Conservation (phyloP, 768 basidiomycete species). For the Panus rudis region DNA sequence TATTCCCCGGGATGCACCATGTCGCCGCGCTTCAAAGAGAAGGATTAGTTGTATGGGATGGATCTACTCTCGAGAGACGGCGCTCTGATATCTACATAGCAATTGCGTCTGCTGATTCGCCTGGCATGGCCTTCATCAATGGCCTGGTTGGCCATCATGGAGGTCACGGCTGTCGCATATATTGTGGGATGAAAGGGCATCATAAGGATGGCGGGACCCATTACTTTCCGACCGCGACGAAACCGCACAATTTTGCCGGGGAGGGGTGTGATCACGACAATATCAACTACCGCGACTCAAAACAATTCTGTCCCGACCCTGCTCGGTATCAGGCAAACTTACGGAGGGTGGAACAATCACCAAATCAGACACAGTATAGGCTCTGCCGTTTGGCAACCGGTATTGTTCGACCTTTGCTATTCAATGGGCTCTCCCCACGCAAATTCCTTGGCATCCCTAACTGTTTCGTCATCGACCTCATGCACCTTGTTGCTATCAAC, state of each 20-base stretch:
- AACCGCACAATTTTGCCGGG: slow-evolving; percentile 19
- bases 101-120: slow-evolving; percentile 6
- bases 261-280: slow-evolving; percentile 25
- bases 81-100: slow-evolving; percentile 5
- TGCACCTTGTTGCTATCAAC: slow-evolving; percentile 34
- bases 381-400: slow-evolving; percentile 23
- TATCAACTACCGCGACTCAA: background rate
- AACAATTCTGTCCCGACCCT: background rate
- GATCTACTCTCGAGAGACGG: background rate
- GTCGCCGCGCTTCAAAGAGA: slow-evolving; percentile 20
- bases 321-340: slow-evolving; percentile 16
- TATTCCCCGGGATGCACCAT: slow-evolving; percentile 24
- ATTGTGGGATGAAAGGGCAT: slow-evolving; percentile 23
- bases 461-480: slow-evolving; percentile 28
- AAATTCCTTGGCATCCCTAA: slow-evolving; percentile 20
- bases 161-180: slow-evolving; percentile 27
- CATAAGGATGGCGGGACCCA: slow-evolving; percentile 17
- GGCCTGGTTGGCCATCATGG: slow-evolving; percentile 30
- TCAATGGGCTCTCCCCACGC: slow-evolving; percentile 19
- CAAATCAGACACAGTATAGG: slow-evolving; percentile 20
- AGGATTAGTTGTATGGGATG: slow-evolving; percentile 26
- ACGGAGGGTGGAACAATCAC: slow-evolving; percentile 10
- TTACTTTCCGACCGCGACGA: slow-evolving; percentile 27
- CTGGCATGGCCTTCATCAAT: slow-evolving; percentile 19
- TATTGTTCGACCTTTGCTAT: slow-evolving; percentile 28